A percentile compares a stretch with the other conserved stretches of the same genome.
phyloP scores from a whole-genome alignment of 2,329 filamentous ascomycete genomes.

The Trichophyton equinum region DNA sequence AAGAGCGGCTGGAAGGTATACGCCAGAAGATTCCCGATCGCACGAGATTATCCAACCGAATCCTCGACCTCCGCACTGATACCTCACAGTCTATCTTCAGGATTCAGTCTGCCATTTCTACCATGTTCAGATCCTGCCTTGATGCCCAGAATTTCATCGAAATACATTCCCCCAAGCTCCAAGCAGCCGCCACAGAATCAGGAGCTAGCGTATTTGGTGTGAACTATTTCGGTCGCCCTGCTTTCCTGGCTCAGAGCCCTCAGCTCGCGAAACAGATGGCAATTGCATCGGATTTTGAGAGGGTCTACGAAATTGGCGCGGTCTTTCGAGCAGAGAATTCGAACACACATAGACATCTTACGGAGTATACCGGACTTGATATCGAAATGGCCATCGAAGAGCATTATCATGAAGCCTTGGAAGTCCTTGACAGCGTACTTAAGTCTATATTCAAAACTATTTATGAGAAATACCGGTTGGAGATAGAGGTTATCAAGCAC shows the following conservation, averaged over 20 bases:
- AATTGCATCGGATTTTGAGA: slow-evolving; percentile 76
- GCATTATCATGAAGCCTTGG: slow-evolving; percentile 78
- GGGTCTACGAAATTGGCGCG: slow-evolving; percentile 78
- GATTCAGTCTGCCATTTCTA: slow-evolving; percentile 67
- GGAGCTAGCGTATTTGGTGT: slow-evolving; percentile 84
- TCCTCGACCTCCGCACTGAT: slow-evolving; percentile 75
- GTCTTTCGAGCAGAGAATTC: slow-evolving; percentile 93
- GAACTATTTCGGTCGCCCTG: slow-evolving; percentile 77
- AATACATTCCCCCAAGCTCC: slow-evolving; percentile 86
- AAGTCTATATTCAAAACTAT: slow-evolving; percentile 65
- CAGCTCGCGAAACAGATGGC: slow-evolving; percentile 89
- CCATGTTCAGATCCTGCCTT: slow-evolving; percentile 64
- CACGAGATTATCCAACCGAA: slow-evolving; percentile 62
- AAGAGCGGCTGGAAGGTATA: slow-evolving; percentile 43
- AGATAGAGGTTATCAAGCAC: slow-evolving; percentile 66
- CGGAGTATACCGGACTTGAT: slow-evolving; percentile 87
- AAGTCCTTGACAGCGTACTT: slow-evolving; percentile 64
- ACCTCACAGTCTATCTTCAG: slow-evolving; percentile 80
- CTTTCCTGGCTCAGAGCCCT: slow-evolving; percentile 82
- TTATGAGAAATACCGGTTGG: slow-evolving; percentile 54
- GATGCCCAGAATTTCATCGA: slow-evolving; percentile 72
- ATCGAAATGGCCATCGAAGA: slow-evolving; percentile 83
- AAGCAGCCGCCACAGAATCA: slow-evolving; percentile 80
- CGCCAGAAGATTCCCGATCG: slow-evolving; percentile 55
- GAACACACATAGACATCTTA: slow-evolving; percentile 88